Base-by-base conservation (phyloP, 768 basidiomycete genomes). In the Dendrothele bispora region DNA sequence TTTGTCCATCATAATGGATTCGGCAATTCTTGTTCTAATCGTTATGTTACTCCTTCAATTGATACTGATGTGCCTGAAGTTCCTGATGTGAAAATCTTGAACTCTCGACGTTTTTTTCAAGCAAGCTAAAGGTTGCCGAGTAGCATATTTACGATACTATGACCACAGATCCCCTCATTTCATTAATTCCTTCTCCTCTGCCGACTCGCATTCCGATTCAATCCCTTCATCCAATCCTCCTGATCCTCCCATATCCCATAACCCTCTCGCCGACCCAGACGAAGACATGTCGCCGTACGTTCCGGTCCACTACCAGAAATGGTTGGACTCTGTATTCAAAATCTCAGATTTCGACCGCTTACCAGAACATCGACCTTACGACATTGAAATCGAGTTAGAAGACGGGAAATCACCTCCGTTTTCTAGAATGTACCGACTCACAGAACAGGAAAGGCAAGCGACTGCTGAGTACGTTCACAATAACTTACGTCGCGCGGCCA, bases 281-380 rank as follows among this genome's bases (percentile, higher is more conserved):
- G 59, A 66, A 40, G 74, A 72, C 43, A 56, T 70, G 46, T 60
- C 8, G 67, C 75, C 7, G 65, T 72, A 42, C 75, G 69, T 57
- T 62, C 77, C 1, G 71, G 76, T 3, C 68, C 65, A 48, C 51
- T 75, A 10, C 10, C n/a, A 32, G n/a, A 43, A 26, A 32, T 55
- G 8, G 51, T 53, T 1, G 53, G 62, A 8, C 43, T 74, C 32
- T 22, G 52, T 8, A 76, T 75, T 71, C 65, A 1, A 63, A 0
- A 61, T 78, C n/a, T 1, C 40, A 0, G 52, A 66, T 63, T 52
- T 39, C 15, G 15, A 8, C 35, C 8, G 25, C 22, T 3, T 55
- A 53, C 18, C 29, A 52, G 17, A 5, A 34, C 7, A 49, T 63
- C 5, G 65, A 1, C 56, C 62, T 11, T 69, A n/a, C 46, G 67